Evolutionary conservation across 2,329 filamentous ascomycete species (phyloP).

Genomic region (Talaromyces atroroseus): DNA sequence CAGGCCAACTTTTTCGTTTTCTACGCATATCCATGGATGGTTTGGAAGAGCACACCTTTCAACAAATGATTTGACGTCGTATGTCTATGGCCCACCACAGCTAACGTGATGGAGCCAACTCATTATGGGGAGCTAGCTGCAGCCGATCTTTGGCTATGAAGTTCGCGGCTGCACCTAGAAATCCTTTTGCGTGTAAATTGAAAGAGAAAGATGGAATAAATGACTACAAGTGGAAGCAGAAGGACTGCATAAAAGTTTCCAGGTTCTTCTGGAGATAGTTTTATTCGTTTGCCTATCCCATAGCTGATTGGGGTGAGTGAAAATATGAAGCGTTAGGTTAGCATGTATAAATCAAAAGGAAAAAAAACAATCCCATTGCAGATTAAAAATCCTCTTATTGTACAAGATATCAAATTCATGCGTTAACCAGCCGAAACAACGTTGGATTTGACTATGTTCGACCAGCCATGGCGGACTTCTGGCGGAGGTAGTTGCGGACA

Average conservation of each 20-base stretch:
- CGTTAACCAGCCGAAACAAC: not conserved
- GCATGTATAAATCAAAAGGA: not conserved
- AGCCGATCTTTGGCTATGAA: not conserved
- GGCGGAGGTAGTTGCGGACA: conserved; percentile 60
- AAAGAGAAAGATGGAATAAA: not conserved
- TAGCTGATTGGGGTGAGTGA: not conserved
- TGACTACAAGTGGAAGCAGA: not conserved
- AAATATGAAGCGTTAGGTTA: not conserved
- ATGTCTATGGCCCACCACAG: not conserved
- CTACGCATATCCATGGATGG: not conserved
- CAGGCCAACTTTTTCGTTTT: not conserved
- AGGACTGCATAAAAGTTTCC: not conserved
- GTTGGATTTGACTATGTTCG: conserved; percentile 8
- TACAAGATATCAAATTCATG: not conserved
- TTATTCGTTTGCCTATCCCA: not conserved
- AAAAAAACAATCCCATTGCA: not conserved
- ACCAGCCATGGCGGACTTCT: conserved; percentile 43
- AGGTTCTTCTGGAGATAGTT: not conserved
- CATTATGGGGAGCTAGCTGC: not conserved
- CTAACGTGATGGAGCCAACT: not conserved
- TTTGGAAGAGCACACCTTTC: too few relatives aligned
- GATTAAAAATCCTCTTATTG: not conserved
- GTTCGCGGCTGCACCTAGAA: not conserved
- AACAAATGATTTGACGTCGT: not conserved
- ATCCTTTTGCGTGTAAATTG: not conserved